These are phyloP conservation scores for Irpex rosettiformis DNA, from an alignment of 1,284 basidiomycete species.

Conservation along the genomic window DNA sequence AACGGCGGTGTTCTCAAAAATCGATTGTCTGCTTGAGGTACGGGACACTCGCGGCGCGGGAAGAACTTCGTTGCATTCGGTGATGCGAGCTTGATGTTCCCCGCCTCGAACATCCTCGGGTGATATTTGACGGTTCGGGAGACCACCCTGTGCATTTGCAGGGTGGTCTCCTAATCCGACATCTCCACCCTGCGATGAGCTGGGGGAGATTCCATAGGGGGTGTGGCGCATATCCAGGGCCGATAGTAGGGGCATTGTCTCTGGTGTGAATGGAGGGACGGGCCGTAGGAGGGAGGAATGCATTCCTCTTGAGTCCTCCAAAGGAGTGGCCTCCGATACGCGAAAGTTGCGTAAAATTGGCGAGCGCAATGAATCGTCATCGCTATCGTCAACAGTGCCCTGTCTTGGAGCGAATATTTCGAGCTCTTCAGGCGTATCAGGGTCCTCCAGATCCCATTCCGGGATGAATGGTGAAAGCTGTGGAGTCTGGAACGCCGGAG, in stretches of 20 bases:
- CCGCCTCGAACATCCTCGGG: background rate
- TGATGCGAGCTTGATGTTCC: background rate
- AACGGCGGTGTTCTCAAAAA: background rate
- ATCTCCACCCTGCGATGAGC: background rate
- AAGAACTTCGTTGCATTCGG: background rate
- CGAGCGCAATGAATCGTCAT: background rate
- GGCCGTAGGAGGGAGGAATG: background rate
- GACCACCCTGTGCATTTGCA: background rate
- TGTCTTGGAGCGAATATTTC: background rate
- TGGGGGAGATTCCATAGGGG: background rate
- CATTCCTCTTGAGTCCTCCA: background rate
- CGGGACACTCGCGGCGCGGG: background rate
- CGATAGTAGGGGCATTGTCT: background rate
- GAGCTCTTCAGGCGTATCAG: background rate
- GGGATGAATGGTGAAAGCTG: background rate
- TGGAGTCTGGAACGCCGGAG: background rate
- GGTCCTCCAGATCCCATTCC: slow-evolving; percentile 1
- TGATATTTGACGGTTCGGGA: background rate
- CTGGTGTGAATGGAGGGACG: background rate
- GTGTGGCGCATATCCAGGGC: background rate
- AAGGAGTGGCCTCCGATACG: background rate
- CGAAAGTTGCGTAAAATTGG: background rate
- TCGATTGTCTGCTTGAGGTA: background rate
- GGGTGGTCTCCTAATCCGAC: slow-evolving; percentile 1
- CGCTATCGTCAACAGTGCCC: background rate